phyloP scores from a whole-genome alignment of 2,329 filamentous ascomycete species.

The Diplodia scrobiculata region DNA sequence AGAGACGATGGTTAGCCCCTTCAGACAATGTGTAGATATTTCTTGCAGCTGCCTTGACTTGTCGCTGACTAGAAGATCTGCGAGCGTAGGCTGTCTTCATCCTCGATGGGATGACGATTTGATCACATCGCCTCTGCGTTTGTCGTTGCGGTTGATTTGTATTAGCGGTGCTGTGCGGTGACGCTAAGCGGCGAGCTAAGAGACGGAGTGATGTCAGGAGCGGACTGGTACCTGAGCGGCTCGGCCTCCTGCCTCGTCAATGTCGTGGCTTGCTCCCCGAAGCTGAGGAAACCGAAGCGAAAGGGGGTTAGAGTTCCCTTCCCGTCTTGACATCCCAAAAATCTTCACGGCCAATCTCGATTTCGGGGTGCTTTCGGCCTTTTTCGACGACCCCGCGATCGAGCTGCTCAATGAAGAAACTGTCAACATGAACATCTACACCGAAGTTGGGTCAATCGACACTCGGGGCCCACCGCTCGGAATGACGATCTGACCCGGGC shows the following conservation, averaged over 20 bases:
- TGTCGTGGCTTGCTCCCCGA: neutral
- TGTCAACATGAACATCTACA: neutral
- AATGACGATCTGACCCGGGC: neutral
- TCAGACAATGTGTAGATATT: neutral
- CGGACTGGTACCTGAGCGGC: conserved; percentile 4
- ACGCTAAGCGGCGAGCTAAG: conserved; percentile 3
- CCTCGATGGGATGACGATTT: neutral
- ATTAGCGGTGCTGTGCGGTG: neutral
- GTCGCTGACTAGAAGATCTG: neutral
- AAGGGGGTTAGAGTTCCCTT: neutral
- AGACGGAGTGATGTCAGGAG: neutral
- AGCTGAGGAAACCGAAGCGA: neutral
- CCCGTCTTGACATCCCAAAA: neutral
- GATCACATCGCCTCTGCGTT: neutral
- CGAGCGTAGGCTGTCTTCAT: neutral
- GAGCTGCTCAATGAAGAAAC: neutral
- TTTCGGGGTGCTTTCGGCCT: neutral
- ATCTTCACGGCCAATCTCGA: neutral
- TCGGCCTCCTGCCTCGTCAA: neutral
- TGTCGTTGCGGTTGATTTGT: neutral
- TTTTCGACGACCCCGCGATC: neutral
- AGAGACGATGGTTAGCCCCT: neutral
- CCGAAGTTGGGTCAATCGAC: neutral
- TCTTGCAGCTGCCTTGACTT: neutral
- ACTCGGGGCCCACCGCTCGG: neutral